Base-by-base conservation (phyloP, 192 early-diverging fungal species). In the Umbelopsis ramanniana region DNA sequence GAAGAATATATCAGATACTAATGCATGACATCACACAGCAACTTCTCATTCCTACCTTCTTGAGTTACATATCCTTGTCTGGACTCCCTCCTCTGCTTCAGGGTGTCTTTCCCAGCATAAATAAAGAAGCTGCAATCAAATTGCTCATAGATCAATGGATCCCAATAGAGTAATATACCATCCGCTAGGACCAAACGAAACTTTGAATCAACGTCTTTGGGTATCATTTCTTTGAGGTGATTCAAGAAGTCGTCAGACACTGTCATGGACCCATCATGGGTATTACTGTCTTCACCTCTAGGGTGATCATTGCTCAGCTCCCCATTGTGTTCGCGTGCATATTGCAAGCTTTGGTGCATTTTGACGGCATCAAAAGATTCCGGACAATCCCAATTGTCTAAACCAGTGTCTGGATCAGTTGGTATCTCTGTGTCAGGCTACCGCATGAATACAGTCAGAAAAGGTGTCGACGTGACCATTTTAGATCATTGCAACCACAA, bases 331-430 rank as follows among this genome's bases (percentile, higher is more conserved):
- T 67, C 53, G 45, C 71, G 81, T 19, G 77, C 67, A 43, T 80
- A 63, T 29, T 66, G 43, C 17, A 88, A 52, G 2, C 69, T 74
- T 6, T 63, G 29, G 35, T 71, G 70, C 66, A 89, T 57, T 14
- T 52, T 14, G 1, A 45, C 4, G 38, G 87, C 86, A 52, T 93
- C 90, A n/a, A 92, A 80, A 3, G 91, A 82, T 17, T 83, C 87
- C 6, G 90, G 92, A 38, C 91, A 92, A 79, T 95, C 93, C 93
- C 93, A 95, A 72, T 95, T 91, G 52, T 83, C 76, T 7, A 88
- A 70, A 6, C 84, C 80, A 4, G 85, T 85, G 29, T 76, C 80
- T 10, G 76, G 68, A 75, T 92, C 79, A 4, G 87, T 68, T 17
- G 92, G 92, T n/a, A 94, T 87, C 22, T 90, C 76, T 67, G 21